Percentiles rank a stretch among this genome's conserved stretches.
These are phyloP conservation scores for Fusarium bactridioides DNA, from an alignment of 2,329 filamentous ascomycete genomes.

Conservation along the genomic window DNA sequence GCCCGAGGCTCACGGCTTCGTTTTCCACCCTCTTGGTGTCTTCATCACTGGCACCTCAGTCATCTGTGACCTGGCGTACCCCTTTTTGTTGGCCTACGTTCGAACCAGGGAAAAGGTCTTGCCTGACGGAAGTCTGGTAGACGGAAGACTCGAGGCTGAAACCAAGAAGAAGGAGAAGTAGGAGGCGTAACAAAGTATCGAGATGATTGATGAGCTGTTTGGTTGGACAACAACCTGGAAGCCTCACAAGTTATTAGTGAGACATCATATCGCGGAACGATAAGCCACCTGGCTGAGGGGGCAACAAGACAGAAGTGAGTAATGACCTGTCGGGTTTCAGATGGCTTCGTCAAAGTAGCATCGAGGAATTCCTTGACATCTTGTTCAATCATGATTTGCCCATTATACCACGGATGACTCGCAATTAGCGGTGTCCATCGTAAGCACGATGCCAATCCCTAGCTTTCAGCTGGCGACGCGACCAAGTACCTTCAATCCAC, in stretches of 20 bases:
- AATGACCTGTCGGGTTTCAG: slow-evolving; percentile 2
- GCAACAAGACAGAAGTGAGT: slow-evolving; percentile 1
- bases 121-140: slow-evolving; percentile 49
- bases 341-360: not conserved
- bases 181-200: not conserved
- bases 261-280: not conserved
- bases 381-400: not conserved
- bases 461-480: not conserved
- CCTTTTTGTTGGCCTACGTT: slow-evolving; percentile 52
- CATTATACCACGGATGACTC: not conserved
- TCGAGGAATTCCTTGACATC: not conserved
- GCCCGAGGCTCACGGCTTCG: slow-evolving; percentile 60
- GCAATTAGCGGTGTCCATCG: not conserved
- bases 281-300: not conserved
- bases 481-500: not conserved
- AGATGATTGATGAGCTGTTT: not conserved
- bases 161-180: slow-evolving; percentile 36
- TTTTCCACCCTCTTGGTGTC: slow-evolving; percentile 52
- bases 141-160: slow-evolving; percentile 19
- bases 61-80: slow-evolving; percentile 55
- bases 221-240: not conserved
- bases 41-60: slow-evolving; percentile 52
- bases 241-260: not conserved
- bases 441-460: not conserved
- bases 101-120: slow-evolving; percentile 50